Percentiles rank a stretch among this genome's conserved stretches.
Evolutionary conservation across 2,329 filamentous ascomycete species (phyloP).

Genomic region (Cercospora brassicicola): DNA sequence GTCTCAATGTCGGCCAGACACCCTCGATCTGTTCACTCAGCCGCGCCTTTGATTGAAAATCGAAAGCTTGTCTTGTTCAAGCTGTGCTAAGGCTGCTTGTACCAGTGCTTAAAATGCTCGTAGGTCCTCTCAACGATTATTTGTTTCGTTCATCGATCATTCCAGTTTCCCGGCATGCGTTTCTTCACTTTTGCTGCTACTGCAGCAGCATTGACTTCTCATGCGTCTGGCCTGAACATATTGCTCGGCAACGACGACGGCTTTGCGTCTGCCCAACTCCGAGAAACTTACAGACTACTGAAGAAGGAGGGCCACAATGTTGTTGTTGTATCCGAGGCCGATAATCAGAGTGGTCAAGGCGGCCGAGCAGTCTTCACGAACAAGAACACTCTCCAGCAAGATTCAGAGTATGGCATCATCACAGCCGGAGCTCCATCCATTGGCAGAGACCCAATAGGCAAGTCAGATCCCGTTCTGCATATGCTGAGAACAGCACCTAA

Average conservation of each 20-base stretch:
- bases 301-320: slow-evolving; percentile 44
- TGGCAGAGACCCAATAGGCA: slow-evolving; percentile 50
- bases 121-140: background rate
- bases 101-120: slow-evolving; percentile 4
- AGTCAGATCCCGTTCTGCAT: too few relatives aligned
- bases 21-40: background rate
- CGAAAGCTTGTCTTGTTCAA: background rate
- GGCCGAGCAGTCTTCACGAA: slow-evolving; percentile 49
- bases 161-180: slow-evolving; percentile 25
- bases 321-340: slow-evolving; percentile 45
- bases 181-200: slow-evolving; percentile 15
- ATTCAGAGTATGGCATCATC: slow-evolving; percentile 50
- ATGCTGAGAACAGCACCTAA: too few relatives aligned
- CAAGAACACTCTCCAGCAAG: slow-evolving; percentile 43
- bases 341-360: slow-evolving; percentile 50
- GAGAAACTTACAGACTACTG: slow-evolving; percentile 43
- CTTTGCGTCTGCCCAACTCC: slow-evolving; percentile 41
- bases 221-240: slow-evolving; percentile 35
- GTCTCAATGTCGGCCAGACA: background rate
- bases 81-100: background rate
- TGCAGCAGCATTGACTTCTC: slow-evolving; percentile 19
- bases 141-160: background rate
- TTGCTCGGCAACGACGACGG: slow-evolving; percentile 44
- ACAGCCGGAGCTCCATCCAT: slow-evolving; percentile 51
- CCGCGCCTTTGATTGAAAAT: background rate